Base-by-base conservation (phyloP, 257 asterid genomes). In the Henckelia pumila region DNA sequence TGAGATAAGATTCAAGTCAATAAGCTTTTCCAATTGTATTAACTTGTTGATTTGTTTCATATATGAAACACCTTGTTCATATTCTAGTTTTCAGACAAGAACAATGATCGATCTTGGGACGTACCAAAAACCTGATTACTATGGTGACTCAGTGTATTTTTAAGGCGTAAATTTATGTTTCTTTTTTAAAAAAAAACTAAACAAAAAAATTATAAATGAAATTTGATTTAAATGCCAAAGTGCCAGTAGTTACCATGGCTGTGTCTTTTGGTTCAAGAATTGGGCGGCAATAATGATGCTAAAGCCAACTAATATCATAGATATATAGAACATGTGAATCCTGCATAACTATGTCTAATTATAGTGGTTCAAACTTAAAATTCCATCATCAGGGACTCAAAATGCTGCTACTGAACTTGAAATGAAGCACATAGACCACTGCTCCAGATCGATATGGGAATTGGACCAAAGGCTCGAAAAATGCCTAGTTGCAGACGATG, bases 341-440 rank as follows among this genome's bases (percentile, higher is more conserved):
- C 7, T 0, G 8, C 28, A 7, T 13, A 59, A 47, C 49, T 44
- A 19, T 6, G 28, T 40, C 52, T 47, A 49, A 60, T 60, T 3
- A 47, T 8, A 25, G 14, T 59, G 10, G 20, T 44, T 28, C 5
- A 1, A n/a, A 61, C n/a, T n/a, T n/a, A n/a, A n/a, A n/a, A n/a
- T n/a, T 70, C 32, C 25, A 16, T 58, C 75, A 75, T 52, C 85
- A 89, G 95, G 93, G 61, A 78, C 76, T 71, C 80, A 80, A 59
- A 85, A 82, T 59, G 86, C 93, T 8, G 96, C 84, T 77, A 81
- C 82, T 23, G 66, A 84, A 72, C 47, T 92, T 76, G 96, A 92
- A 77, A 84, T 92, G 91, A 84, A 73, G 83, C 97, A 87, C 71
- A 60, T 20, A 64, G 87, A 78, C 75, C 63, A 59, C 78, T 81